Conservation (phyloP, 192 early-diverging fungal species). For the Diversispora eburnea region DNA sequence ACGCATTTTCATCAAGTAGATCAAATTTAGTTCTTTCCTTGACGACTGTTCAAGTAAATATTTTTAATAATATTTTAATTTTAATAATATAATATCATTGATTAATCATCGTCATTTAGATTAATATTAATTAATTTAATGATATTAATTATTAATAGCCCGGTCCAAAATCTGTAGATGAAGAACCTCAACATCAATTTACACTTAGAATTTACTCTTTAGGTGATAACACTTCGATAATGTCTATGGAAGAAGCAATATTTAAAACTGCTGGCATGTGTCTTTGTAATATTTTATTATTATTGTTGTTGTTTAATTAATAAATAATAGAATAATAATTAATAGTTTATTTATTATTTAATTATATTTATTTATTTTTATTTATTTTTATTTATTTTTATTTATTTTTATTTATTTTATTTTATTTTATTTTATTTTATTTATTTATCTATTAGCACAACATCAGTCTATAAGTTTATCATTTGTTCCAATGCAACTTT, state of each 20-base stretch:
- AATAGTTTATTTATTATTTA: neutral
- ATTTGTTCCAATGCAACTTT: conserved; percentile 22
- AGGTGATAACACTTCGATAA: neutral
- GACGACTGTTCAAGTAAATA: conserved; percentile 24
- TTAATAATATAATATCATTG: neutral
- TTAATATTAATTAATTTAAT: no score
- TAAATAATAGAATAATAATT: neutral
- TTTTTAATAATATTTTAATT: neutral
- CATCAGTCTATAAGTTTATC: conserved; percentile 3
- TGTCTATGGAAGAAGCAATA: conserved; percentile 1
- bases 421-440: neutral
- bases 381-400: no score
- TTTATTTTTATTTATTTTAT: neutral
- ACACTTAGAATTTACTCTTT: conserved; percentile 22
- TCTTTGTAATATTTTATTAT: neutral
- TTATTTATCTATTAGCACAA: conserved; percentile 2
- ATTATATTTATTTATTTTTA: no score
- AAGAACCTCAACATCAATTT: conserved; percentile 5
- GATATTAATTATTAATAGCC: neutral
- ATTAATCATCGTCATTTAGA: neutral
- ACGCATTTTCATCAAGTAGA: conserved; percentile 2
- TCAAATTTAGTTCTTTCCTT: conserved; percentile 11
- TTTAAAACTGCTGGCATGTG: conserved; percentile 2
- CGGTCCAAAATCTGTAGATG: neutral
- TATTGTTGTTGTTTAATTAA: neutral